Conservation (phyloP, 768 basidiomycete genomes). For the Lactarius trivialis region DNA sequence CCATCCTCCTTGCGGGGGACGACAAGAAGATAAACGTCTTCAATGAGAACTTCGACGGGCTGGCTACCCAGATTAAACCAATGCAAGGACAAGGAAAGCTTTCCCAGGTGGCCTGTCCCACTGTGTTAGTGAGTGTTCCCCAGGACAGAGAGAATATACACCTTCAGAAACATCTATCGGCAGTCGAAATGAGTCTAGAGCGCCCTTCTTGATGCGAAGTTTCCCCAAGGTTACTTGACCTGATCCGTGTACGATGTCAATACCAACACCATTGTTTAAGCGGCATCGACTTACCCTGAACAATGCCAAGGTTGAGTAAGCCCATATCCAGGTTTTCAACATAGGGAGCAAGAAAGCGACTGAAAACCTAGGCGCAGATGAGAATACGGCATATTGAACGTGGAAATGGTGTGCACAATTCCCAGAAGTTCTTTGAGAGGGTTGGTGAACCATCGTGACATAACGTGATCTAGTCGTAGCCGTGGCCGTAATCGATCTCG, state of each 20-base stretch:
- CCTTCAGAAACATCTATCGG: constrained; percentile 96
- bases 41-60: constrained; percentile 85
- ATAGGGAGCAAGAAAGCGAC: constrained; percentile 89
- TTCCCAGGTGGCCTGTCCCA: constrained; percentile 69
- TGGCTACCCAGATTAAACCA: constrained; percentile 87
- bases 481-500: constrained; percentile 3
- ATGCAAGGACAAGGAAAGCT: constrained; percentile 77
- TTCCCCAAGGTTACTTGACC: constrained; percentile 75
- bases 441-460: constrained; percentile 65
- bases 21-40: constrained; percentile 93
- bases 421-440: constrained; percentile 81
- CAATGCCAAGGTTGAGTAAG: constrained; percentile 91
- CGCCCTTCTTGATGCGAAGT: constrained; percentile 85
- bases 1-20: constrained; percentile 68
- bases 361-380: constrained; percentile 55
- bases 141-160: constrained; percentile 25
- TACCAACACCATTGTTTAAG: neutral
- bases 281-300: constrained; percentile 51
- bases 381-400: neutral
- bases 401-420: constrained; percentile 44
- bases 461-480: neutral
- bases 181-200: constrained; percentile 89
- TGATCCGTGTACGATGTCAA: constrained; percentile 28
- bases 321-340: constrained; percentile 94
- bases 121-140: constrained; percentile 1